A percentile compares a stretch with the other conserved stretches of the same genome.
phyloP scores from a whole-genome alignment of 2,329 filamentous ascomycete species.

The Neospermospora avenae region DNA sequence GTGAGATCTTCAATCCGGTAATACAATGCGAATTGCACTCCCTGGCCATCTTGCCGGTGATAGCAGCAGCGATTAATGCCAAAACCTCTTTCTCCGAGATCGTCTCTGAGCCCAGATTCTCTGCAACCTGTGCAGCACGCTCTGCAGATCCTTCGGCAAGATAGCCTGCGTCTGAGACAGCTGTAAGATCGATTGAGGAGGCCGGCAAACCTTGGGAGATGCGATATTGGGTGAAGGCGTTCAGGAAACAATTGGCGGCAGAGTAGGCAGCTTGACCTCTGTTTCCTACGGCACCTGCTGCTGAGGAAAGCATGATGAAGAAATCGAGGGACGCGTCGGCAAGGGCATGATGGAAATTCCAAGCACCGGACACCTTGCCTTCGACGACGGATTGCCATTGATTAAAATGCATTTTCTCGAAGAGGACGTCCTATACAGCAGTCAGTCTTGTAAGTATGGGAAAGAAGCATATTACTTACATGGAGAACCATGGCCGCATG shows the following conservation, averaged over 20 bases:
- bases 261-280: slow-evolving; percentile 33
- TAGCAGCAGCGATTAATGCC: slow-evolving; percentile 31
- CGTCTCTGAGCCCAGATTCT: slow-evolving; percentile 20
- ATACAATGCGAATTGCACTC: slow-evolving; percentile 26
- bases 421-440: slow-evolving; percentile 20
- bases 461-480: slow-evolving; percentile 9
- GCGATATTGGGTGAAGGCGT: slow-evolving; percentile 28
- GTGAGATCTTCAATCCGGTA: slow-evolving; percentile 20
- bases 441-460: not conserved
- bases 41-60: slow-evolving; percentile 19
- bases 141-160: slow-evolving; percentile 20
- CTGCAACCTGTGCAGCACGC: slow-evolving; percentile 11
- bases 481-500: slow-evolving; percentile 31
- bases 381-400: slow-evolving; percentile 36
- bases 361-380: slow-evolving; percentile 36
- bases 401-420: slow-evolving; percentile 32
- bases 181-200: slow-evolving; percentile 23
- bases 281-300: slow-evolving; percentile 25
- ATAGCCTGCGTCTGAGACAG: slow-evolving; percentile 28
- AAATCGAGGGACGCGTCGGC: slow-evolving; percentile 35
- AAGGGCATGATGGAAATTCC: slow-evolving; percentile 28
- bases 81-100: slow-evolving; percentile 23
- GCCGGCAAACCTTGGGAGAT: slow-evolving; percentile 21
- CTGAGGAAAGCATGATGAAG: slow-evolving; percentile 25
- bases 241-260: slow-evolving; percentile 36